These are phyloP conservation scores for Simplicillium aogashimaense DNA, from an alignment of 2,329 filamentous ascomycete species.

Conservation along the genomic window DNA sequence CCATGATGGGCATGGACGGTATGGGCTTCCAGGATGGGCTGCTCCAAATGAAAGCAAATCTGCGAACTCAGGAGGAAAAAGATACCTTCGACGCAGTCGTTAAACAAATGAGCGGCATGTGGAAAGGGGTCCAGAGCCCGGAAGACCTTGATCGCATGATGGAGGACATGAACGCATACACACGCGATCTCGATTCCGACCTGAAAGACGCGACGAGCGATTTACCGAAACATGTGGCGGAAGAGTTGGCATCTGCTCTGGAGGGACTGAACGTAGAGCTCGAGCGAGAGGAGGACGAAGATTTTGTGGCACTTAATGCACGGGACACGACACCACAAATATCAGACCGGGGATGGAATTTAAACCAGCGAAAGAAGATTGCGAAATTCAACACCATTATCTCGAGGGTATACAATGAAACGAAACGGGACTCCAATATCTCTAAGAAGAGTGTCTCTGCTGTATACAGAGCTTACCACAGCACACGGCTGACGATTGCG, in stretches of 20 bases:
- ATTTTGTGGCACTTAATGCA: constrained; percentile 8
- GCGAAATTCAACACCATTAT: constrained; percentile 23
- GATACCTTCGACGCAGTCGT: constrained; percentile 24
- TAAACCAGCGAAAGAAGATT: constrained; percentile 27
- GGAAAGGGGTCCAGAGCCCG: not conserved
- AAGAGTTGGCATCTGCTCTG: constrained; percentile 17
- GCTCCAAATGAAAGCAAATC: constrained; percentile 24
- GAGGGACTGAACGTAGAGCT: constrained; percentile 12
- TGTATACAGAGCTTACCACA: constrained; percentile 41
- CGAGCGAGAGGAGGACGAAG: constrained; percentile 14
- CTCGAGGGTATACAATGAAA: constrained; percentile 15
- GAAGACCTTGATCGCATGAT: constrained; percentile 16
- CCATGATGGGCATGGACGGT: constrained; percentile 23
- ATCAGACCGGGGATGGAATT: constrained; percentile 25
- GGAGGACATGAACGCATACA: constrained; percentile 22
- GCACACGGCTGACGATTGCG: constrained; percentile 31
- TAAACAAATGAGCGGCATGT: constrained; percentile 18
- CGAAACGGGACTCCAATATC: constrained; percentile 15
- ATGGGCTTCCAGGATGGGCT: constrained; percentile 25
- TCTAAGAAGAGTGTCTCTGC: constrained; percentile 25
- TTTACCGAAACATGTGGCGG: constrained; percentile 20
- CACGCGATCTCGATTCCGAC: constrained; percentile 22
- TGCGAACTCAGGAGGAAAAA: constrained; percentile 23
- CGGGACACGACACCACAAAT: constrained; percentile 18
- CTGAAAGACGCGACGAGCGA: constrained; percentile 20